Base-by-base conservation (phyloP, 306 rosid species). In the Psophocarpus tetragonolobus region DNA sequence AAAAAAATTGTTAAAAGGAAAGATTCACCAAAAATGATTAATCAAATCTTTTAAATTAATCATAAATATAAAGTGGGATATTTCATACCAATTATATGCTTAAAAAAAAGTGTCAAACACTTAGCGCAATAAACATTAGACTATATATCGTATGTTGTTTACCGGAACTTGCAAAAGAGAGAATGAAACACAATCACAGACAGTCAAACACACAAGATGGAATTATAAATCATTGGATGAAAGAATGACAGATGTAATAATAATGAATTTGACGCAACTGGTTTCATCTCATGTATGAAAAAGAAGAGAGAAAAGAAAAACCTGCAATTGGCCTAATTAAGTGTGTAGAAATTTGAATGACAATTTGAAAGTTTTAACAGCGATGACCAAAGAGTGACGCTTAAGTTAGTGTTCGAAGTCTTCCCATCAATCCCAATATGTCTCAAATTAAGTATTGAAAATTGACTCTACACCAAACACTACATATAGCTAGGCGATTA, bases 401-500 rank as follows among this genome's bases (percentile, higher is more conserved):
- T 33, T 4, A 60, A 39, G 83, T 35, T 50, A 72, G 36, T 62
- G 73, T 24, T 71, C 48, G 60, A 71, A 72, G 73, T 80, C 48
- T 62, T 62, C 44, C 17, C 66, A n/a, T 60, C 77, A 61, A 70
- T 80, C 60, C 68, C 57, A 47, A 63, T 65, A 72, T 50, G 50
- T 64, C 57, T 29, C 21, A 13, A 11, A 60, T 79, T 71, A 62
- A 62, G 5, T 56, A 78, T 0, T 21, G 53, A 48, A 48, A 63
- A 58, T 61, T 62, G 72, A 29, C 38, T 76, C 20, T 33, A 3
- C 18, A 13, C 8, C 38, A 54, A 38, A 2, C 30, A 13, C 29
- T 54, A 68, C 54, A 77, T 21, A 77, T 3, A 26, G 21, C 9
- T 2, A 32, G 18, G 21, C 4, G 29, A 51, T 39, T 4, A 48